A percentile compares a stretch with the other conserved stretches of the same genome.
phyloP scores from a whole-genome alignment of 2,329 filamentous ascomycete species.

The Xylariaceae sp. region DNA sequence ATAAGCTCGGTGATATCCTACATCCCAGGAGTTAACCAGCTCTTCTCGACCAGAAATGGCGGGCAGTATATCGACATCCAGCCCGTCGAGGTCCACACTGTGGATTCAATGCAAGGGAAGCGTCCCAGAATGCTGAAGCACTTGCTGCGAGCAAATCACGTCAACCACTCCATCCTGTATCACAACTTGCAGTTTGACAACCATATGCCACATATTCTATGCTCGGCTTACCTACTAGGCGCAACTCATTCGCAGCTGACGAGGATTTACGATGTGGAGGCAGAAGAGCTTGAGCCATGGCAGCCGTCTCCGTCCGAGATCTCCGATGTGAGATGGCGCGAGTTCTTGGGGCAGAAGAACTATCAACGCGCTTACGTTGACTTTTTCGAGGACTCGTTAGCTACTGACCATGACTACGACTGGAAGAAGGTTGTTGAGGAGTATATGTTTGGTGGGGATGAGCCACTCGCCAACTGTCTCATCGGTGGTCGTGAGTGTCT shows the following conservation, averaged over 20 bases:
- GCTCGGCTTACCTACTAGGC: slow-evolving; percentile 82
- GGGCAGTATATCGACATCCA: slow-evolving; percentile 53
- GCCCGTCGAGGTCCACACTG: slow-evolving; percentile 69
- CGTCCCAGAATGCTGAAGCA: slow-evolving; percentile 83
- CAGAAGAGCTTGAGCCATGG: slow-evolving; percentile 75
- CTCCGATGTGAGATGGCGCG: slow-evolving; percentile 78
- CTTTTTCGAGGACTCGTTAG: slow-evolving; percentile 91
- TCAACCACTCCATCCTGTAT: slow-evolving; percentile 81
- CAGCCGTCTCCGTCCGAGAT: slow-evolving; percentile 81
- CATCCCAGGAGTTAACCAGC: slow-evolving; percentile 39
- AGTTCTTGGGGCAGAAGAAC: slow-evolving; percentile 72
- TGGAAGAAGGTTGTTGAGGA: slow-evolving; percentile 76
- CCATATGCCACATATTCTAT: slow-evolving; percentile 77
- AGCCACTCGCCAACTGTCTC: slow-evolving; percentile 78
- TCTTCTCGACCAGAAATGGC: slow-evolving; percentile 32
- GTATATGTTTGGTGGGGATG: slow-evolving; percentile 70
- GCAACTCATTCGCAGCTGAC: slow-evolving; percentile 71
- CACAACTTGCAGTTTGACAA: slow-evolving; percentile 76
- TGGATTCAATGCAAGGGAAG: slow-evolving; percentile 79
- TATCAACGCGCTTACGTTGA: slow-evolving; percentile 92
- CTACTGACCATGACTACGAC: slow-evolving; percentile 69
- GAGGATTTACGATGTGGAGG: slow-evolving; percentile 75
- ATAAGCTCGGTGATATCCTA: slow-evolving; percentile 43
- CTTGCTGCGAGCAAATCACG: slow-evolving; percentile 86
- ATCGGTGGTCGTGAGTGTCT: slow-evolving; percentile 71